A percentile compares a stretch with the other conserved stretches of the same genome.
Conservation (phyloP, 208 protist species). For the Crithidia bombi region DNA sequence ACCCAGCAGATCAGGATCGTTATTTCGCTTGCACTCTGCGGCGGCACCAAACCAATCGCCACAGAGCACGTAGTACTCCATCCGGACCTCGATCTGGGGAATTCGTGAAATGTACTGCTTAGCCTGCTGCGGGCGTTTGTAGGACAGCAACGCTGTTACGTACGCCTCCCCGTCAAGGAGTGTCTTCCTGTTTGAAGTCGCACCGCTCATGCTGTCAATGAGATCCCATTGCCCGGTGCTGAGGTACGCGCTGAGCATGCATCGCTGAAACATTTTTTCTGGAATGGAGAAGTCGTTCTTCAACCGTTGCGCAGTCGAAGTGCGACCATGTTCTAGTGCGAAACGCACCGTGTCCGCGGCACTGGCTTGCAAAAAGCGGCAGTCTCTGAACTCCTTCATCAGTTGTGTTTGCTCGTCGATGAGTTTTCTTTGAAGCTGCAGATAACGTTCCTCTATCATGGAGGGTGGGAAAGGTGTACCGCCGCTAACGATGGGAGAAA, state of each 20-base stretch:
- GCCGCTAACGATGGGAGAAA: slow-evolving; percentile 33
- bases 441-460: slow-evolving; percentile 32
- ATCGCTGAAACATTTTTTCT: slow-evolving; percentile 78
- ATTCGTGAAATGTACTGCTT: slow-evolving; percentile 74
- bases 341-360: slow-evolving; percentile 64
- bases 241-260: slow-evolving; percentile 67
- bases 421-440: slow-evolving; percentile 38
- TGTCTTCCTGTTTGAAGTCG: slow-evolving; percentile 42
- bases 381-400: slow-evolving; percentile 67
- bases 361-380: slow-evolving; percentile 75
- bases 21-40: slow-evolving; percentile 65
- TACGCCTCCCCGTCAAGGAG: slow-evolving; percentile 58
- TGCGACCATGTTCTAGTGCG: slow-evolving; percentile 60
- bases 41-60: slow-evolving; percentile 69
- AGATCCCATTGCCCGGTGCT: slow-evolving; percentile 69
- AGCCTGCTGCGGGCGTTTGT: slow-evolving; percentile 65
- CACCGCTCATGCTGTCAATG: slow-evolving; percentile 66
- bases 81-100: slow-evolving; percentile 62
- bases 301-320: slow-evolving; percentile 50
- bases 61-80: slow-evolving; percentile 88
- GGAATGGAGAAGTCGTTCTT: slow-evolving; percentile 66
- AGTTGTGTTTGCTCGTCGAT: slow-evolving; percentile 72
- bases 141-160: slow-evolving; percentile 57
- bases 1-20: slow-evolving; percentile 57
- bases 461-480: slow-evolving; percentile 22